These are phyloP conservation scores for Penicillium verrucosum DNA, from an alignment of 2,329 filamentous ascomycete species.

Conservation along the genomic window DNA sequence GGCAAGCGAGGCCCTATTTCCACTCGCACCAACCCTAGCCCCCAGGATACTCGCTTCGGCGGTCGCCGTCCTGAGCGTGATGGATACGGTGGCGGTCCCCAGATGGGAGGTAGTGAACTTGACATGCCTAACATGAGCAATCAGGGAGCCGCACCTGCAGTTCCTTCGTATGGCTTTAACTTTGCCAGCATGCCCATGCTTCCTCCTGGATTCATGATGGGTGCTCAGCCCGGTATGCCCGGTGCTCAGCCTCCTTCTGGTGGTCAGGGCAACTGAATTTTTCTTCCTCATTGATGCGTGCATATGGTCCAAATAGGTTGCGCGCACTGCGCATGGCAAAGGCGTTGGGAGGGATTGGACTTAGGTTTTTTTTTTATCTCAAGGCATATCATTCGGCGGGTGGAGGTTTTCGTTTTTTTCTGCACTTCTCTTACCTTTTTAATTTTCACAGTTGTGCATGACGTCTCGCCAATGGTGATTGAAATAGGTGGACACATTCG, in stretches of 20 bases:
- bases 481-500: not conserved
- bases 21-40: constrained; percentile 36
- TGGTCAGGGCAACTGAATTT: constrained; percentile 33
- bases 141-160: constrained; percentile 52
- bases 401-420: constrained; percentile 1
- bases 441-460: not conserved
- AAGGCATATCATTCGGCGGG: constrained; percentile 7
- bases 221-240: constrained; percentile 32
- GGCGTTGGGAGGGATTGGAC: constrained; percentile 5
- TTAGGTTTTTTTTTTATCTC: not conserved
- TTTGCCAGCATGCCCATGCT: constrained; percentile 50
- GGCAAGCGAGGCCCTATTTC: constrained; percentile 50
- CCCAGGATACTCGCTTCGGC: constrained; percentile 23
- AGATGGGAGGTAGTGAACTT: constrained; percentile 21
- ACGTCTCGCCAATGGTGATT: not conserved
- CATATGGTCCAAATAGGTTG: constrained; percentile 1
- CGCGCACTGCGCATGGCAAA: constrained; percentile 4
- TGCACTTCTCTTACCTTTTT: not conserved
- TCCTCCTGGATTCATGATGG: constrained; percentile 48
- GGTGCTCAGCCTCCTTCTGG: constrained; percentile 39
- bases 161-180: constrained; percentile 56
- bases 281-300: constrained; percentile 8
- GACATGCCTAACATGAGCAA: constrained; percentile 40
- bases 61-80: constrained; percentile 35
- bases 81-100: constrained; percentile 24